Conservation (phyloP, 805 yeast species). For the Sporopachydermia quercuum region DNA sequence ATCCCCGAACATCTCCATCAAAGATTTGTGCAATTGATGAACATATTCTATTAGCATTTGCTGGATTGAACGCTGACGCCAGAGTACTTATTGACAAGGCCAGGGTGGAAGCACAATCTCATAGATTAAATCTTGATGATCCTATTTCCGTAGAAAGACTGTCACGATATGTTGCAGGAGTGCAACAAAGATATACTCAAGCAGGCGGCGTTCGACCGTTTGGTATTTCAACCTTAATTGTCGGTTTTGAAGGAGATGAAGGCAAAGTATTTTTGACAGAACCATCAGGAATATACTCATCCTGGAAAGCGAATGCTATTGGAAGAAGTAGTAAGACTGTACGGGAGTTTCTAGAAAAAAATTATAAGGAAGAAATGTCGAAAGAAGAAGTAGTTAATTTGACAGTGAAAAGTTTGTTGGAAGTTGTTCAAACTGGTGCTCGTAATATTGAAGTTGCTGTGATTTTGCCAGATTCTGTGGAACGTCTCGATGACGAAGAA, state of each 20-base stretch:
- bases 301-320: constrained; percentile 96
- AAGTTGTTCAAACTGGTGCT: constrained; percentile 96
- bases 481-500: constrained; percentile 49
- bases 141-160: constrained; percentile 84
- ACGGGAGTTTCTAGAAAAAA: constrained; percentile 86
- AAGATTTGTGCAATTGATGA: constrained; percentile 85
- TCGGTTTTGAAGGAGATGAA: constrained; percentile 88
- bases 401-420: constrained; percentile 75
- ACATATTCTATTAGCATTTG: constrained; percentile 85
- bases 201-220: constrained; percentile 98
- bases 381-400: constrained; percentile 62
- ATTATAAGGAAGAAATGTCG: constrained; percentile 47
- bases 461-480: constrained; percentile 55
- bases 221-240: constrained; percentile 88
- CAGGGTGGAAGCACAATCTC: constrained; percentile 91
- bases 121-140: constrained; percentile 85
- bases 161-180: constrained; percentile 93
- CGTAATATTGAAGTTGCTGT: constrained; percentile 89
- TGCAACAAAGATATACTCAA: constrained; percentile 93
- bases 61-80: constrained; percentile 98
- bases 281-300: constrained; percentile 92
- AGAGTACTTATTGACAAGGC: constrained; percentile 90
- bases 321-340: constrained; percentile 94
- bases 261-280: constrained; percentile 79
- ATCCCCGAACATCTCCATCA: constrained; percentile 90